Conservation (phyloP, 768 basidiomycete species). For the Pleurotus tuoliensis region DNA sequence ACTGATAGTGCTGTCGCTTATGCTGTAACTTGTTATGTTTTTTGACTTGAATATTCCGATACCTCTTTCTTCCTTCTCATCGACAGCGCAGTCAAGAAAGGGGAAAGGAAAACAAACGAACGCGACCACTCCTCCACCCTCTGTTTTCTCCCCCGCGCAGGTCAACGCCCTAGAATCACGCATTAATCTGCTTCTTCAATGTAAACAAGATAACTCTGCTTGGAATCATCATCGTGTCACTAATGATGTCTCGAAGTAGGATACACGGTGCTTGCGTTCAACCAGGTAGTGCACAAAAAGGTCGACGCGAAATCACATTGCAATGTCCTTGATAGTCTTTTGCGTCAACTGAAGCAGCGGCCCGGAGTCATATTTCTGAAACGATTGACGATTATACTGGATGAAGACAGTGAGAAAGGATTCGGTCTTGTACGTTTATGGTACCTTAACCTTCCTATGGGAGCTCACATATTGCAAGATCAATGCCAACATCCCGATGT, state of each 20-base stretch:
- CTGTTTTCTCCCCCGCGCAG: slow-evolving; percentile 51
- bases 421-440: slow-evolving; percentile 61
- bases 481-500: slow-evolving; percentile 58
- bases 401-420: slow-evolving; percentile 84
- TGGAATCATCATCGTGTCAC: slow-evolving; percentile 9
- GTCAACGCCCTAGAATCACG: slow-evolving; percentile 55
- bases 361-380: slow-evolving; percentile 65
- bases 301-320: slow-evolving; percentile 69
- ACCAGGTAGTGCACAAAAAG: slow-evolving; percentile 66
- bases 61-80: slow-evolving; percentile 22
- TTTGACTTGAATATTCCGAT: slow-evolving; percentile 69
- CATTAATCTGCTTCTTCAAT: slow-evolving; percentile 67
- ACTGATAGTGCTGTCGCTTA: no score
- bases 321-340: slow-evolving; percentile 56
- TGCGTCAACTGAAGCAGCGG: slow-evolving; percentile 58
- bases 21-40: slow-evolving; percentile 36
- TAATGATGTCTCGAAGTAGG: slow-evolving; percentile 53
- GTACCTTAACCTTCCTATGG: no score
- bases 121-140: slow-evolving; percentile 17
- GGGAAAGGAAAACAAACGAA: slow-evolving; percentile 52
- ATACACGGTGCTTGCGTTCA: slow-evolving; percentile 78
- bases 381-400: slow-evolving; percentile 74
- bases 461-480: slow-evolving; percentile 39
- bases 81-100: slow-evolving; percentile 43
- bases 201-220: slow-evolving; percentile 37